These are phyloP conservation scores for Halophytophthora polymorphica DNA, from an alignment of 352 stramenopile species.

Conservation along the genomic window DNA sequence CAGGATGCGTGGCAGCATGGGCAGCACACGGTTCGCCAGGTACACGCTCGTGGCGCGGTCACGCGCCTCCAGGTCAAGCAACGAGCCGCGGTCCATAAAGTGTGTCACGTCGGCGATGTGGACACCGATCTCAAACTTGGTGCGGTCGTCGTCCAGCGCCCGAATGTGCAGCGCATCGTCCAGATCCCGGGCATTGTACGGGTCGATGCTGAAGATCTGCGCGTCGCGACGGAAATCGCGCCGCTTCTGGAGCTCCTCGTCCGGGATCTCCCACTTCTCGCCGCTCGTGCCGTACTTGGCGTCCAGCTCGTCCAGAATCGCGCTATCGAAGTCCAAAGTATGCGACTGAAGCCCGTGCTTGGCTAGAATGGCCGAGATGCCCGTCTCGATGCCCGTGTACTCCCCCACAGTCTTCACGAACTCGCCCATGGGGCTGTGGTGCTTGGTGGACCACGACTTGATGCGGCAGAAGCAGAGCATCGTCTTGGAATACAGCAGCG, in stretches of 20 bases:
- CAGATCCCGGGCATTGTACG: slow-evolving; percentile 94
- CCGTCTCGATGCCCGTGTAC: slow-evolving; percentile 84
- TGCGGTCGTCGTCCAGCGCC: slow-evolving; percentile 48
- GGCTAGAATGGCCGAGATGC: slow-evolving; percentile 90
- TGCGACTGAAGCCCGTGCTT: slow-evolving; percentile 86
- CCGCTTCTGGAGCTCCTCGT: slow-evolving; percentile 75
- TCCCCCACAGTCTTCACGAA: slow-evolving; percentile 77
- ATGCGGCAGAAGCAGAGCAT: slow-evolving; percentile 78
- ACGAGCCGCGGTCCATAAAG: slow-evolving; percentile 89
- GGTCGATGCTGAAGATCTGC: slow-evolving; percentile 98
- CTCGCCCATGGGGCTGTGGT: slow-evolving; percentile 61
- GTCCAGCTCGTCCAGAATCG: slow-evolving; percentile 66
- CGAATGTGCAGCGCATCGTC: slow-evolving; percentile 96
- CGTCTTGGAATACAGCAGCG: slow-evolving; percentile 54
- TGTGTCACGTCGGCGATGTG: slow-evolving; percentile 99
- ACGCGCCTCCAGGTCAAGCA: slow-evolving; percentile 94
- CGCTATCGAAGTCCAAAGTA: slow-evolving; percentile 59
- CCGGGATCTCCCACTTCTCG: slow-evolving; percentile 76
- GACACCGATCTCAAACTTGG: slow-evolving; percentile 90
- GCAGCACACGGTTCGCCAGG: slow-evolving; percentile 92
- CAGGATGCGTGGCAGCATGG: slow-evolving; percentile 96
- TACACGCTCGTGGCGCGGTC: slow-evolving; percentile 96
- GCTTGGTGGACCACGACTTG: slow-evolving; percentile 59
- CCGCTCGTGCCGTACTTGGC: slow-evolving; percentile 69
- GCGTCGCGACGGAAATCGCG: slow-evolving; percentile 84